Percentiles rank a stretch among this genome's conserved stretches.
Conservation (phyloP, 169 alveolate species). For the Cryptosporidium xiaoi region DNA sequence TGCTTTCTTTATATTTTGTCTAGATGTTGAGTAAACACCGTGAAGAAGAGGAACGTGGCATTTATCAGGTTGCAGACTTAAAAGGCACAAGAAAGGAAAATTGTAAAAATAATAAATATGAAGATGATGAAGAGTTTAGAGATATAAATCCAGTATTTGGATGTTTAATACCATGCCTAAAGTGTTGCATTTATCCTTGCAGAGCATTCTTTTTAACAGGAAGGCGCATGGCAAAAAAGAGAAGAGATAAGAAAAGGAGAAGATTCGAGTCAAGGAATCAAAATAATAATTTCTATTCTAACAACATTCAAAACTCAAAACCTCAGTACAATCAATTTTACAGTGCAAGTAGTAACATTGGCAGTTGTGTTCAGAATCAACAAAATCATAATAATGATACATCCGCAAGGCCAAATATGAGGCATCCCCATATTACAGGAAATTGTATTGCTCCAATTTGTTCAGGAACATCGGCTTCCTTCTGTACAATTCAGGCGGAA, state of each 20-base stretch:
- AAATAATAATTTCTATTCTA: not conserved
- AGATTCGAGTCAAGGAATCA: not conserved
- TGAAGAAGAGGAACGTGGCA: slow-evolving; percentile 67
- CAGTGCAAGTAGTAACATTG: slow-evolving; percentile 58
- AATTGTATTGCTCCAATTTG: slow-evolving; percentile 66
- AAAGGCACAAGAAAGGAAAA: slow-evolving; percentile 6
- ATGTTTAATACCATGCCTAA: slow-evolving; percentile 66
- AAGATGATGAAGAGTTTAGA: slow-evolving; percentile 17
- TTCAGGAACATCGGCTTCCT: slow-evolving; percentile 61
- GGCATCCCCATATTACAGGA: slow-evolving; percentile 51
- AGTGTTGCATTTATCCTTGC: slow-evolving; percentile 67
- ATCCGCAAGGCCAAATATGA: slow-evolving; percentile 24
- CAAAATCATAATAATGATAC: slow-evolving; percentile 14
- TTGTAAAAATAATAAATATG: not conserved
- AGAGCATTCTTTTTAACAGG: slow-evolving; percentile 66
- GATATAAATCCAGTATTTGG: slow-evolving; percentile 66
- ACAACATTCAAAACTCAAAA: slow-evolving; percentile 1
- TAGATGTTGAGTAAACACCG: slow-evolving; percentile 45
- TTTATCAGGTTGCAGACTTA: not conserved
- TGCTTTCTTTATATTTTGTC: not conserved
- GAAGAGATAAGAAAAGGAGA: slow-evolving; percentile 37
- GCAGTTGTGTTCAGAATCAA: not conserved
- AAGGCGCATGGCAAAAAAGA: slow-evolving; percentile 42
- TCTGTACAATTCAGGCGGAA: slow-evolving; percentile 70
- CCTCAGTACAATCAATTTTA: slow-evolving; percentile 64